Percentiles rank a stretch among this genome's conserved stretches.
These are phyloP conservation scores for Licmophora abbreviata DNA, from an alignment of 108 stramenopile species.

Conservation along the genomic window DNA sequence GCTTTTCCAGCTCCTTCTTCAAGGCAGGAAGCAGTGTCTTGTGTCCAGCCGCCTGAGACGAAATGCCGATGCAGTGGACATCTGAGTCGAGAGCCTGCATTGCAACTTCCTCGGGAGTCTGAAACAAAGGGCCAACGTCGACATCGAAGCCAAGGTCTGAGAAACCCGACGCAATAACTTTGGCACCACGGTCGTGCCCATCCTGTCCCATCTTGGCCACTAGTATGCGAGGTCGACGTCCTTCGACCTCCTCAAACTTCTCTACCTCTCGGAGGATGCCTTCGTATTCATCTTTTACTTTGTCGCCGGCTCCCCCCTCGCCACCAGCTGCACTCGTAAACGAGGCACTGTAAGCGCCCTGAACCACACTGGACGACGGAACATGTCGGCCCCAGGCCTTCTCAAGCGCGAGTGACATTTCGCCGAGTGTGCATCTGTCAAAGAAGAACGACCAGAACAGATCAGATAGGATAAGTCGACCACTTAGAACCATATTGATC, in stretches of 20 bases:
- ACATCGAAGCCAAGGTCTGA: conserved; percentile 97
- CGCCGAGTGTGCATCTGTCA: conserved; percentile 94
- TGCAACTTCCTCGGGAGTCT: conserved; percentile 94
- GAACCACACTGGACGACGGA: conserved; percentile 81
- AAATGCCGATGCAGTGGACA: conserved; percentile 96
- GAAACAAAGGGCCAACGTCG: conserved; percentile 95
- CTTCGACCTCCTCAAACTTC: conserved; percentile 82
- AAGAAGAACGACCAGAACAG: too few species aligned
- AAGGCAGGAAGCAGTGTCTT: conserved; percentile 92
- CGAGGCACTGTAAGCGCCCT: conserved; percentile 88
- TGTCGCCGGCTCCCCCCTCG: conserved; percentile 19
- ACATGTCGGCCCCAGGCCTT: conserved; percentile 93
- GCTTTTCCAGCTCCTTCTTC: conserved; percentile 71
- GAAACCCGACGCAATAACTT: conserved; percentile 96
- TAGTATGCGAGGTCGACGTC: conserved; percentile 93
- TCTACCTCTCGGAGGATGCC: conserved; percentile 68
- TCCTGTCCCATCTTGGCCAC: conserved; percentile 99
- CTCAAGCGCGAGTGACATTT: conserved; percentile 93
- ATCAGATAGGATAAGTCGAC: too few species aligned
- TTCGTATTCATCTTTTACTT: conserved; percentile 59
- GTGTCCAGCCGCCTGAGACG: conserved; percentile 95
- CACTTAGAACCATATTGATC: too few species aligned
- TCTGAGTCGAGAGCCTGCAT: conserved; percentile 93
- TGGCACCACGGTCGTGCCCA: conserved; percentile 98
- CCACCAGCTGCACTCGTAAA: conserved; percentile 23